Percentiles rank a stretch among this genome's conserved stretches.
Evolutionary conservation across 352 stramenopile genomes (phyloP).

Genomic region (Globisporangium paroecandrum): DNA sequence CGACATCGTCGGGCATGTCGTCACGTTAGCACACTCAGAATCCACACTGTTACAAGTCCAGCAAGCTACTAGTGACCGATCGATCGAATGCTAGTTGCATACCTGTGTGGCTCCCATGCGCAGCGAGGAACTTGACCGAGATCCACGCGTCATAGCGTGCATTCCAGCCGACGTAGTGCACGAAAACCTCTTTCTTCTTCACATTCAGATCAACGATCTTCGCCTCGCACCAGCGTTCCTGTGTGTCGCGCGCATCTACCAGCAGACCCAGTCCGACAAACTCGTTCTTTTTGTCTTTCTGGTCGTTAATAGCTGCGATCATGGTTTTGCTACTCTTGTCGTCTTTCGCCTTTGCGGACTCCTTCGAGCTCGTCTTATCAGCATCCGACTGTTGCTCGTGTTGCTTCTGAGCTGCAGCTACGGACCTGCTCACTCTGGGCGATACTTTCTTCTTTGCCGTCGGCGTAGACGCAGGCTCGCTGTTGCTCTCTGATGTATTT

Average conservation of each 20-base stretch:
- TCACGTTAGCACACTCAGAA: neutral
- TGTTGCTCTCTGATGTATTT: neutral
- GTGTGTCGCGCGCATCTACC: conserved; percentile 53
- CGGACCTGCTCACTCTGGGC: neutral
- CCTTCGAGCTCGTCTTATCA: neutral
- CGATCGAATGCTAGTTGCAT: neutral
- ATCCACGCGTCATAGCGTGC: conserved; percentile 68
- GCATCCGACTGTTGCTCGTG: neutral
- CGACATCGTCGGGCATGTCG: neutral
- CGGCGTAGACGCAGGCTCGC: conserved; percentile 16
- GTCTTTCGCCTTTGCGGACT: neutral
- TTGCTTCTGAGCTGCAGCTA: neutral
- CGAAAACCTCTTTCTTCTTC: conserved; percentile 32
- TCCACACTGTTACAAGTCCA: neutral
- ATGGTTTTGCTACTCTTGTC: neutral
- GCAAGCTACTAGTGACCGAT: neutral
- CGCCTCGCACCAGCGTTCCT: conserved; percentile 59
- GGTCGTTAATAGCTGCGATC: no score
- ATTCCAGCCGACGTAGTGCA: conserved; percentile 83
- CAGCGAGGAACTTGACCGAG: conserved; percentile 31
- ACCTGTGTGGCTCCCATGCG: conserved; percentile 53
- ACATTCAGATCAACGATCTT: conserved; percentile 51
- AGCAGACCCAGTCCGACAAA: conserved; percentile 39
- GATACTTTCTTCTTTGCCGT: conserved; percentile 26
- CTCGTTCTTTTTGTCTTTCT: neutral